Base-by-base conservation (phyloP, 805 yeast genomes). In the Monosporozyma yasuniensis region DNA sequence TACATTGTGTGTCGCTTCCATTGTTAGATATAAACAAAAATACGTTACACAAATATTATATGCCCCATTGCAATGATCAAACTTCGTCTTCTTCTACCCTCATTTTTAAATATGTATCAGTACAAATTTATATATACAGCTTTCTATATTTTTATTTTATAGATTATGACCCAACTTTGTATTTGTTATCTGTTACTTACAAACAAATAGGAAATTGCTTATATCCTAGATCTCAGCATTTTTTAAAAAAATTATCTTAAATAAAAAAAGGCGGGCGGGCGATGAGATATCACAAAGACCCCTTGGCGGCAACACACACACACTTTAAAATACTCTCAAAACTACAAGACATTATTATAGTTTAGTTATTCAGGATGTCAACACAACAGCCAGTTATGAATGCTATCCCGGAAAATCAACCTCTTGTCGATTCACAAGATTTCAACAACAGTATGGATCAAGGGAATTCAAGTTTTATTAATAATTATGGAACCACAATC, bases 1-100 rank as follows among this genome's bases (percentile, higher is more conserved):
- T 65, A 91, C 96, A 0, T 73, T 90, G 51, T 95, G 97, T 7
- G 97, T 90, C 44, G 96, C 96, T 2, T 81, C 89, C 39, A 87
- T 90, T 19, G 90, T 87, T 34, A 76, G 97, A 63, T 90, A 90
- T 70, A 83, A 85, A 65, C 76, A 90, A 52, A 88, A 84, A 69
- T 90, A 89, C 65, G 93, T 84, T 21, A 90, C 97, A 1, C 97
- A 90, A 68, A 86, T 90, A 30, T 73, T 90, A 52, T 90, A 89
- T 67, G 95, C 96, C 22, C 97, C 97, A 32, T 51, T 57, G 23
- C 59, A 57, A 46, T 56, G 43, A 39, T 32, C 35, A 14, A 32
- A n/a, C 8, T 25, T 25, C 8, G 4, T 25, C 8, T 25, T 41
- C 12, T 27, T n/a, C 30, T n/a, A 4, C 9, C 18, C 3, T 41